Base-by-base conservation (phyloP, 179 eudicot genomes). In the Silene coronaria region DNA sequence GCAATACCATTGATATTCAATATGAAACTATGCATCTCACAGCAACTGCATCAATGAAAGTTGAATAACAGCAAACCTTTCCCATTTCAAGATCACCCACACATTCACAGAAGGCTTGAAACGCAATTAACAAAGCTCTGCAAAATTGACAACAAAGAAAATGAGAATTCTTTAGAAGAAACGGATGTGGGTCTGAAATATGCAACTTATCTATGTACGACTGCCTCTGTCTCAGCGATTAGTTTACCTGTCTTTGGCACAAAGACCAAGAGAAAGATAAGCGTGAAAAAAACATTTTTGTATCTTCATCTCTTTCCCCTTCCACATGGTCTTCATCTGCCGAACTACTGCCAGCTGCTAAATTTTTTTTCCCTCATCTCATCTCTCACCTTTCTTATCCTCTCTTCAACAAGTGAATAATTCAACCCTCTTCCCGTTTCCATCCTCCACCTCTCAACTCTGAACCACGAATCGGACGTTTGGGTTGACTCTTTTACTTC, bases 51-150 rank as follows among this genome's bases (percentile, higher is more conserved):
- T 7, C 59, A 62, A 63, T 42, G 46, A 51, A 34, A 83, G 51
- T 12, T 21, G 45, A 58, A 80, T 27, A 62, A 53, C 1, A 36
- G 26, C 51, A 53, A 79, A 95, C 99, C 99, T 95, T 95, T 84
- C 99, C 97, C 97, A 95, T 92, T 82, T 95, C 99, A 59, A 95
- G 88, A 83, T 95, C 99, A 74, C 99, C 99, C 55, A 92, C 97
- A 82, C 99, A 95, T 82, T 95, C 99, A 82, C 99, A 92, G 78
- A 95, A 95, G 38, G 97, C 99, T 81, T 90, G 96, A 88, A 90
- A 95, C 24, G 99, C 97, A 77, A 87, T 84, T 58, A 89, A 85
- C 76, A 92, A 87, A 51, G 90, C 90, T 71, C 99, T 95, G 89
- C 69, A 78, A 78, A 78, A 55, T 65, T 32, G 53, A 72, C 63